These are phyloP conservation scores for Zanthoxylum bungeanum DNA, from an alignment of 345 rosid species.

Conservation along the genomic window DNA sequence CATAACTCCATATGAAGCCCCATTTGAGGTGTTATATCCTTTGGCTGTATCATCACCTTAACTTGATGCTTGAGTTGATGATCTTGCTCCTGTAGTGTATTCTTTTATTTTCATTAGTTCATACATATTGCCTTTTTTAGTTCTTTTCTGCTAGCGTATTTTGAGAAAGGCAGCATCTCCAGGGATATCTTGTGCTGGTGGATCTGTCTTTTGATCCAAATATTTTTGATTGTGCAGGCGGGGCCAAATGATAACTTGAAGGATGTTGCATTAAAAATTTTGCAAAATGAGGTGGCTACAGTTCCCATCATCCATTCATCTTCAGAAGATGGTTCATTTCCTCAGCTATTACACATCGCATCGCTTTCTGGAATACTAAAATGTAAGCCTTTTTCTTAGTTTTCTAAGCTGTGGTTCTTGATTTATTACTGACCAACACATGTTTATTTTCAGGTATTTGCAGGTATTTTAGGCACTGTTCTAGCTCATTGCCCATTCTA, in stretches of 20 bases:
- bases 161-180: neutral
- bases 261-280: constrained; percentile 45
- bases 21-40: neutral
- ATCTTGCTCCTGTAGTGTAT: neutral
- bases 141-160: neutral
- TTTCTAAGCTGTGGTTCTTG: constrained; percentile 1
- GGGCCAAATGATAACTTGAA: constrained; percentile 50
- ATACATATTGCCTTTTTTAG: neutral
- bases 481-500: constrained; percentile 44
- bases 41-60: neutral
- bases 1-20: neutral
- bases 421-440: constrained; percentile 23
- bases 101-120: neutral
- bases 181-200: neutral
- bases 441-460: constrained; percentile 46
- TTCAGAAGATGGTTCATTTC: constrained; percentile 53
- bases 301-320: constrained; percentile 50
- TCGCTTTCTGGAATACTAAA: constrained; percentile 47
- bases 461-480: constrained; percentile 49
- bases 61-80: neutral
- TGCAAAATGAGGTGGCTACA: constrained; percentile 45
- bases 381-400: constrained; percentile 31
- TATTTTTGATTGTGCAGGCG: constrained; percentile 37
- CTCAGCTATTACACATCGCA: constrained; percentile 56
- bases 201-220: neutral